A percentile compares a stretch with the other conserved stretches of the same genome.
phyloP scores from a whole-genome alignment of 2,329 filamentous ascomycete species.

The Diaporthe vaccinii region DNA sequence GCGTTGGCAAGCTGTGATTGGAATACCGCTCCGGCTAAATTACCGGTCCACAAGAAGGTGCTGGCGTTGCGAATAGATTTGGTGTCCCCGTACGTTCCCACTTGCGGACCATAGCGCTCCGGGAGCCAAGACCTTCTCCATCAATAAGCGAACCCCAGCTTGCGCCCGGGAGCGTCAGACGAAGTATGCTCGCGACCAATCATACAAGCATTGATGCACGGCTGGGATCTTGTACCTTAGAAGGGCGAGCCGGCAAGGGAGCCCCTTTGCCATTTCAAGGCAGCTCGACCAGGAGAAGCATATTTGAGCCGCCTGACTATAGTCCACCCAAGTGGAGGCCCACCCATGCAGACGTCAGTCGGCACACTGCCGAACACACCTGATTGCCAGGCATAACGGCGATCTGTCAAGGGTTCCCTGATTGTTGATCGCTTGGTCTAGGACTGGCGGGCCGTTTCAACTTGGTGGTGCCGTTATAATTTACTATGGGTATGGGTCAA shows the following conservation, averaged over 20 bases:
- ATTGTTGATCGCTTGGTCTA: conserved; percentile 5
- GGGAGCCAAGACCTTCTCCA: conserved; percentile 30
- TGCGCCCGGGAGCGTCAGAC: conserved; percentile 8
- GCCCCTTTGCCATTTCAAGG: background rate
- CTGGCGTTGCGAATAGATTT: conserved; percentile 30
- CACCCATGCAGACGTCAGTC: conserved; percentile 15
- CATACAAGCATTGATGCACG: conserved; percentile 23
- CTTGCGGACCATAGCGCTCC: conserved; percentile 18
- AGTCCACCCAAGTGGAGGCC: background rate
- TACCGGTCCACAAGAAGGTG: background rate
- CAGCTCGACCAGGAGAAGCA: background rate
- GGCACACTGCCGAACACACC: conserved; percentile 17
- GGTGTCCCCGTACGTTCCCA: background rate
- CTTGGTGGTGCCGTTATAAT: conserved; percentile 18
- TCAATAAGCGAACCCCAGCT: conserved; percentile 11
- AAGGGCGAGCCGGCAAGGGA: background rate
- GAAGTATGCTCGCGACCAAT: conserved; percentile 3
- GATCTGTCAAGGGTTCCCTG: conserved; percentile 2
- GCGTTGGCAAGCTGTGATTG: background rate
- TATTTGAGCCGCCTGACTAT: conserved; percentile 12
- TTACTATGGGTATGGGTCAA: background rate
- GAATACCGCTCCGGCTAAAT: conserved; percentile 17
- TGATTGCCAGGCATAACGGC: background rate
- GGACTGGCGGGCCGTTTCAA: conserved; percentile 26
- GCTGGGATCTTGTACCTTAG: background rate